These are phyloP conservation scores for Aciculosporium take DNA, from an alignment of 2,329 filamentous ascomycete species.

Conservation along the genomic window DNA sequence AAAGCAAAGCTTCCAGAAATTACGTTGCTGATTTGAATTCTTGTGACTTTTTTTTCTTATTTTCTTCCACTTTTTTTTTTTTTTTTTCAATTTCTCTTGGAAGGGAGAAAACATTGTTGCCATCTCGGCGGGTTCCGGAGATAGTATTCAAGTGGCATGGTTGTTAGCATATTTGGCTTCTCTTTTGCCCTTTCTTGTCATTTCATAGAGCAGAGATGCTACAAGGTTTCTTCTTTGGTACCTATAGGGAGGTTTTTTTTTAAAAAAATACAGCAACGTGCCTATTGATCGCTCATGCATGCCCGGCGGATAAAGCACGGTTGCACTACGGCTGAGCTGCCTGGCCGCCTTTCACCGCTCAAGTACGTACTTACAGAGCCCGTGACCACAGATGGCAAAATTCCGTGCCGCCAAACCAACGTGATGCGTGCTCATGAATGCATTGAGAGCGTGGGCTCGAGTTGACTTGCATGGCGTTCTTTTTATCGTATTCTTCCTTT, in stretches of 20 bases:
- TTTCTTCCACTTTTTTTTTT: slow-evolving; percentile 4
- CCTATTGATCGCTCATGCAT: slow-evolving; percentile 1
- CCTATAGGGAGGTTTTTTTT: slow-evolving; percentile 20
- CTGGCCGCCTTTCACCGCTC: too few species aligned
- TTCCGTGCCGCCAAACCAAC: too few species aligned
- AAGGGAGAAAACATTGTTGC: slow-evolving; percentile 7
- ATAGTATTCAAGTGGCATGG: slow-evolving; percentile 17
- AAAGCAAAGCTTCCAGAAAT: slow-evolving; percentile 9
- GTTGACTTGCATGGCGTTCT: too few species aligned
- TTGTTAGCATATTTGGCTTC: slow-evolving; percentile 22
- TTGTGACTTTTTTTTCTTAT: not conserved
- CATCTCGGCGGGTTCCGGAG: slow-evolving; percentile 25
- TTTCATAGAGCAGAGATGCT: slow-evolving; percentile 19
- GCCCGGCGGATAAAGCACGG: not conserved
- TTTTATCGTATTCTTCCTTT: not conserved
- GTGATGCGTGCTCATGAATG: too few species aligned
- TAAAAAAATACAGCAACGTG: slow-evolving; percentile 8
- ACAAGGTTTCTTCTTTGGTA: slow-evolving; percentile 16
- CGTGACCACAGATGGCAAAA: too few species aligned
- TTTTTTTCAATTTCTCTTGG: slow-evolving; percentile 6
- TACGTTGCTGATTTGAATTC: slow-evolving; percentile 7
- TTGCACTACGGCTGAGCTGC: too few species aligned
- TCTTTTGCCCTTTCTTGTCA: slow-evolving; percentile 2
- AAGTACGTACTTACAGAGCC: too few species aligned
- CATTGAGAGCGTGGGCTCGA: too few species aligned